Evolutionary conservation across 805 yeast species (phyloP).

Genomic region (Candida ortonii): DNA sequence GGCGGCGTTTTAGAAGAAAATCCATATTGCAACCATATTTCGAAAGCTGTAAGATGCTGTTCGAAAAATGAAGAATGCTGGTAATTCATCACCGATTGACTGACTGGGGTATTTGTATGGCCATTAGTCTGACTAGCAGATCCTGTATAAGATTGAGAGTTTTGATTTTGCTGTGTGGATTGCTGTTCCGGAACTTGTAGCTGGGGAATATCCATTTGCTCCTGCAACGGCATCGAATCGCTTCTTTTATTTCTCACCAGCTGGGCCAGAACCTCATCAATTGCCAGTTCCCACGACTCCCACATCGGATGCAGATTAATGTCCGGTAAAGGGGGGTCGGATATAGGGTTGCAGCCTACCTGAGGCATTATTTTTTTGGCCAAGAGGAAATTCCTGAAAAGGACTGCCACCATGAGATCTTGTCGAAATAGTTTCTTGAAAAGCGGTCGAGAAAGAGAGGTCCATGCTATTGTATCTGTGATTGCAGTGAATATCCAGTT

Average conservation of each 20-base stretch:
- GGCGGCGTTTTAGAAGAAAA: constrained; percentile 84
- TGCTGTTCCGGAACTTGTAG: constrained; percentile 27
- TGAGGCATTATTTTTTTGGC: constrained; percentile 94
- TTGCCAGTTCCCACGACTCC: constrained; percentile 97
- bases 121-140: constrained; percentile 2
- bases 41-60: constrained; percentile 94
- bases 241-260: constrained; percentile 42
- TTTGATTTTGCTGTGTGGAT: not conserved
- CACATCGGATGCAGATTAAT: constrained; percentile 86
- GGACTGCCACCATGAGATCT: constrained; percentile 93
- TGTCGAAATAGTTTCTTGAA: constrained; percentile 91
- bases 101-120: constrained; percentile 12
- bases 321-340: constrained; percentile 91
- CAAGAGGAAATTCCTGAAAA: constrained; percentile 85
- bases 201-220: constrained; percentile 30
- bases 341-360: constrained; percentile 88
- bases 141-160: too few species aligned
- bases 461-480: constrained; percentile 98
- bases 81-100: constrained; percentile 43
- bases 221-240: constrained; percentile 23
- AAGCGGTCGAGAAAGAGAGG: constrained; percentile 78
- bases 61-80: constrained; percentile 94
- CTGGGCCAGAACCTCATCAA: constrained; percentile 86
- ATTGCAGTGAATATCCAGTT: constrained; percentile 98
- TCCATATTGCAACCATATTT: constrained; percentile 91